Base-by-base conservation (phyloP, 305 asterid genomes). In the Andrographis paniculata region DNA sequence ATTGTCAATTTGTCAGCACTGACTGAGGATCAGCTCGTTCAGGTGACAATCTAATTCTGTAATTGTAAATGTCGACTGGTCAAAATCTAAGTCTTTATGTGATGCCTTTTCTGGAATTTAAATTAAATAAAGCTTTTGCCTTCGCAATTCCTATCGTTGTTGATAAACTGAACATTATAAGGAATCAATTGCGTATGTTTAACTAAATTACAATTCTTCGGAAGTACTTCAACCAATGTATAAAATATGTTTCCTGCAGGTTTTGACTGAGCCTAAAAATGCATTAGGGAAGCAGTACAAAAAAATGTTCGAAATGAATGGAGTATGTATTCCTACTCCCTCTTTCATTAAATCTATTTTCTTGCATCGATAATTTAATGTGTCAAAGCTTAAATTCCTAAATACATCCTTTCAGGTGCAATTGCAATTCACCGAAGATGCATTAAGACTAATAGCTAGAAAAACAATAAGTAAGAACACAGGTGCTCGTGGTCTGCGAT, bases 241-340 rank as follows among this genome's bases (percentile, higher is more conserved):
- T 24, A 24, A 24, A 3, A 4, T 24, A 8, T 4, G 3, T 37
- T 13, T 37, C 12, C 17, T 12, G 49, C 66, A 84, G 97, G 97
- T 88, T 64, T 70, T 88, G 52, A 84, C 93, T 0, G 94, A 88
- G 84, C 97, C 97, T 20, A 88, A 80, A 64, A 88, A 88, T 51
- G 94, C 97, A 4, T 56, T 88, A 50, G 94, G 95, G 52, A 88
- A 88, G 87, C 97, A 88, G 71, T 88, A 88, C 42, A 84, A 68
- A 62, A 88, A 84, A 73, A 66, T 88, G 95, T 88, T 88, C 72
- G 82, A 73, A 53, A 88, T 88, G 97, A 88, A 88, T 46, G 84
- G 84, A 69, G 97, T 82, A 64, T 63, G 79, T 68, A 50, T 45
- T 52, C 24, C 2, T 65, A 36, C 12, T n/a, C 38, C 22, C 41